phyloP scores from a whole-genome alignment of 768 basidiomycete genomes.

The Calvatia gigantea region DNA sequence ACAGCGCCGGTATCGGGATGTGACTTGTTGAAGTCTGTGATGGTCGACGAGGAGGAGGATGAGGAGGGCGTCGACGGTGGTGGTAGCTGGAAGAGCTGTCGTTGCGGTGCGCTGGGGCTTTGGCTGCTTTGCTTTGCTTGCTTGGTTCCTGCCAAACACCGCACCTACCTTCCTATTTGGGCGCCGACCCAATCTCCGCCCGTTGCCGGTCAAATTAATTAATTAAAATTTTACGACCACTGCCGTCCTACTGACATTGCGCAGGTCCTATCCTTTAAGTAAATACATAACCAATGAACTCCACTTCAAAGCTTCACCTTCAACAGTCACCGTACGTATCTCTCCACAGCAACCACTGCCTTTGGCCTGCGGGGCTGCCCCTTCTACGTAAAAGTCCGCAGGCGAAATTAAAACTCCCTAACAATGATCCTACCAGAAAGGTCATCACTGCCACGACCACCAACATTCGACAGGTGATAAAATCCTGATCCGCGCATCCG shows the following conservation, averaged over 20 bases:
- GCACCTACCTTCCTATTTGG: slow-evolving; percentile 9
- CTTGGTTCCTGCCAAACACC: slow-evolving; percentile 13
- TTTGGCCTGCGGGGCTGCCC: slow-evolving; percentile 51
- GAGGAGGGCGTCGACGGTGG: slow-evolving; percentile 3
- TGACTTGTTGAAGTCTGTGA: slow-evolving; percentile 4
- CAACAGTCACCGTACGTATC: slow-evolving; percentile 71
- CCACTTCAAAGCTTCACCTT: slow-evolving; percentile 82
- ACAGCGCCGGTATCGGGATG: not conserved
- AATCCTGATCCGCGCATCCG: not conserved
- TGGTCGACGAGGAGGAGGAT: not conserved
- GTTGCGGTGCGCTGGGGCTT: slow-evolving; percentile 11
- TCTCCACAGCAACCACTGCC: slow-evolving; percentile 74
- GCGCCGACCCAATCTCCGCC: slow-evolving; percentile 24
- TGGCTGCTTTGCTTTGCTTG: slow-evolving; percentile 10
- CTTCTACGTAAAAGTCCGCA: slow-evolving; percentile 82
- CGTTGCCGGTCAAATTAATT: slow-evolving; percentile 15
- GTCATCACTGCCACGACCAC: slow-evolving; percentile 82
- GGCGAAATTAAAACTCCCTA: slow-evolving; percentile 87
- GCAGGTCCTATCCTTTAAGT: slow-evolving; percentile 83
- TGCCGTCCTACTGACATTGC: no score
- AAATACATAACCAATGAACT: no score
- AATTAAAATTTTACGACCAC: no score
- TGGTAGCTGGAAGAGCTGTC: slow-evolving; percentile 9
- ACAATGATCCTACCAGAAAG: slow-evolving; percentile 86
- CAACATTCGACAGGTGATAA: slow-evolving; percentile 51